phyloP scores from a whole-genome alignment of 331 rosid species.

The Pyracantha coccinea region DNA sequence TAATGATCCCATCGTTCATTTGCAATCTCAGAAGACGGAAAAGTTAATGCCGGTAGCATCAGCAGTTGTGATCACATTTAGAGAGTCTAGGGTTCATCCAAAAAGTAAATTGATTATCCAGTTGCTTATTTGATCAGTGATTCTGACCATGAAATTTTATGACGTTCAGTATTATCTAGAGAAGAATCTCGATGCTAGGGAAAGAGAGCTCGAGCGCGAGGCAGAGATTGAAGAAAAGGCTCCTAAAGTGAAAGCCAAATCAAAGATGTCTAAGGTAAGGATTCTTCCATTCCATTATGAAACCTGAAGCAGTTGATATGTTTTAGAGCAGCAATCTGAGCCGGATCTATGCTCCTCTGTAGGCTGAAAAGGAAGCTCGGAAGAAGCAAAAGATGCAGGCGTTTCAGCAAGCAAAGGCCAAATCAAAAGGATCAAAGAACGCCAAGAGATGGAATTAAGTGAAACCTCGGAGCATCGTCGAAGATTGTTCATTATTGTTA shows the following conservation, averaged over 20 bases:
- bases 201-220: slow-evolving; percentile 70
- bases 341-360: not conserved
- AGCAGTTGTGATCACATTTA: not conserved
- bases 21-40: not conserved
- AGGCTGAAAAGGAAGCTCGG: slow-evolving; percentile 96
- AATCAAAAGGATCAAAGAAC: slow-evolving; percentile 71
- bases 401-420: slow-evolving; percentile 85
- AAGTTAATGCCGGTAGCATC: slow-evolving; percentile 1
- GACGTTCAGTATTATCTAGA: slow-evolving; percentile 79
- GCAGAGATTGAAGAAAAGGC: slow-evolving; percentile 93
- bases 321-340: not conserved
- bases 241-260: slow-evolving; percentile 92
- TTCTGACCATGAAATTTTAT: slow-evolving; percentile 15
- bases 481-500: not conserved
- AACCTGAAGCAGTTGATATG: not conserved
- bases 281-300: not conserved
- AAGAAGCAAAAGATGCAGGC: slow-evolving; percentile 87
- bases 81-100: not conserved
- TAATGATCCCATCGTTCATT: not conserved
- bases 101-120: not conserved
- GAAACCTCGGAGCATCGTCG: slow-evolving; percentile 2
- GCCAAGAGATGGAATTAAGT: slow-evolving; percentile 85
- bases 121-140: not conserved
- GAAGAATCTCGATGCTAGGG: slow-evolving; percentile 89
- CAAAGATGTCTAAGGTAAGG: slow-evolving; percentile 93